Evolutionary conservation across 2,329 filamentous ascomycete species (phyloP).

Genomic region (Aspergillus spinulosporus): DNA sequence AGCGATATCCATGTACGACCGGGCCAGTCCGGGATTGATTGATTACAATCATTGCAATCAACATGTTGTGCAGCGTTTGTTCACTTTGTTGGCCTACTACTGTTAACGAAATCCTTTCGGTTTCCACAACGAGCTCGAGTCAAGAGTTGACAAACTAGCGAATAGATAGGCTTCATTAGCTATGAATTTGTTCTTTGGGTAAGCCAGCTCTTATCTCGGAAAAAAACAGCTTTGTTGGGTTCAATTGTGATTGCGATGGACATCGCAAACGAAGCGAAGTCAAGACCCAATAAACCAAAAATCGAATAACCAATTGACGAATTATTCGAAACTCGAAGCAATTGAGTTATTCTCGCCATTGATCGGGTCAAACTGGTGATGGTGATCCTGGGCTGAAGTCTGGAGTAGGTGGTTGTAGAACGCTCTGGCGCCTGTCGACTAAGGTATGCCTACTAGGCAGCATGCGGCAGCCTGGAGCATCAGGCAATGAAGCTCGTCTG

Average conservation of each 20-base stretch:
- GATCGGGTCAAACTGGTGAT: not conserved
- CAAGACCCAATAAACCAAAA: too few species aligned
- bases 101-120: not conserved
- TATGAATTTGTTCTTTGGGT: not conserved
- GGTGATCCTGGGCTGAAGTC: not conserved
- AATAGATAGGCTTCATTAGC: not conserved
- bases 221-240: not conserved
- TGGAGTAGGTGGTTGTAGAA: not conserved
- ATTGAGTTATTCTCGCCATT: not conserved
- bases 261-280: not conserved
- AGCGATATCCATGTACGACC: conserved; percentile 6
- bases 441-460: conserved; percentile 5
- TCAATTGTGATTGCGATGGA: too few species aligned
- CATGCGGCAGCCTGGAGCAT: conserved; percentile 8
- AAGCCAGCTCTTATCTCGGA: not conserved
- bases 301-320: not conserved
- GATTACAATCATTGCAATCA: not conserved
- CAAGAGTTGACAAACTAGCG: not conserved
- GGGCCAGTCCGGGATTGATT: not conserved
- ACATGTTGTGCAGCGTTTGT: not conserved
- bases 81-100: not conserved
- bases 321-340: not conserved
- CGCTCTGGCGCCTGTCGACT: not conserved
- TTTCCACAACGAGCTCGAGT: not conserved
- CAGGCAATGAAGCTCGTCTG: conserved; percentile 1